These are phyloP conservation scores for Leccinum ochraceum DNA, from an alignment of 768 basidiomycete species.

Conservation along the genomic window DNA sequence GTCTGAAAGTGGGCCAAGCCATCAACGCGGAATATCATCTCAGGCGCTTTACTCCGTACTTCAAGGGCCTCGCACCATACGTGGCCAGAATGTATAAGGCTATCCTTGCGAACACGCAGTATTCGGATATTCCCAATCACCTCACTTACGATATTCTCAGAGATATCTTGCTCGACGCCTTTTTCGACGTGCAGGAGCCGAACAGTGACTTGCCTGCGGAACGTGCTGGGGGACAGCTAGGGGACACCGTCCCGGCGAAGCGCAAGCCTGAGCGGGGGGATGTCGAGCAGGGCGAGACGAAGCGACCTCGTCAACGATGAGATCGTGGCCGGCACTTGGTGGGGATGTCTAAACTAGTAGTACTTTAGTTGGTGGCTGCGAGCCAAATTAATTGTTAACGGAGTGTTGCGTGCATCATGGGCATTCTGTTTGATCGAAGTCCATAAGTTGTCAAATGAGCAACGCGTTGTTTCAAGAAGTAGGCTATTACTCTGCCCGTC, in stretches of 20 bases:
- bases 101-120: neutral
- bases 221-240: neutral
- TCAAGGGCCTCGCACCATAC: neutral
- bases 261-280: neutral
- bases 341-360: too few species aligned
- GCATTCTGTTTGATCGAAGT: too few species aligned
- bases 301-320: neutral
- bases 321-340: too few species aligned
- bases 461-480: too few species aligned
- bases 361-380: too few species aligned
- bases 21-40: neutral
- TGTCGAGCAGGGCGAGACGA: neutral
- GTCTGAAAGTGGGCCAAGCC: neutral
- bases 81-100: neutral
- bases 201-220: neutral
- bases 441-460: too few species aligned
- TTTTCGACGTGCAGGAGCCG: neutral
- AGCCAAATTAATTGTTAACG: too few species aligned
- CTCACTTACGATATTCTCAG: neutral
- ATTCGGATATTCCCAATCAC: neutral
- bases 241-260: neutral
- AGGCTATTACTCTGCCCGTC: too few species aligned
- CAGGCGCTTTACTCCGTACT: neutral
- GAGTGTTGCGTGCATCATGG: too few species aligned
- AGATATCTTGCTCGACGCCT: neutral